These are phyloP conservation scores for Mangifera indica DNA, from an alignment of 345 rosid genomes.

Conservation along the genomic window DNA sequence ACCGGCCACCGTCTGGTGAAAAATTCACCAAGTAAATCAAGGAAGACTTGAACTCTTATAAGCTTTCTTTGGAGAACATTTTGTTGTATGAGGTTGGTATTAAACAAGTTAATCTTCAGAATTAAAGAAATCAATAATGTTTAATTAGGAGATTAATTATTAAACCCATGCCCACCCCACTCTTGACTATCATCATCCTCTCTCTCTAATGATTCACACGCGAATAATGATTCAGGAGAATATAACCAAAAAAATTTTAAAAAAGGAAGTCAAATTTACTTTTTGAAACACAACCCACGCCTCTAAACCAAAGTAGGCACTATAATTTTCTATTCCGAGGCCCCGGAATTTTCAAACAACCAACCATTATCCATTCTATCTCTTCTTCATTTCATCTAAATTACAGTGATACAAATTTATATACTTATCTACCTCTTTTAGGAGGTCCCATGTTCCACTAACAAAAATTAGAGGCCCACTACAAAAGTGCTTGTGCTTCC, in stretches of 20 bases:
- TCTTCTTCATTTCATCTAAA: slow-evolving; percentile 23
- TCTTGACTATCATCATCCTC: background rate
- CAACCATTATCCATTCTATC: slow-evolving; percentile 30
- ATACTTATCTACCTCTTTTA: slow-evolving; percentile 35
- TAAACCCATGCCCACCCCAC: background rate
- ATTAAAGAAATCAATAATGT: background rate
- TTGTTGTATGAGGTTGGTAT: too few species aligned
- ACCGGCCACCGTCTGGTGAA: too few species aligned
- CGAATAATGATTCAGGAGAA: slow-evolving; percentile 31
- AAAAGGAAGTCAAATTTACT: slow-evolving; percentile 30
- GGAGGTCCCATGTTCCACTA: slow-evolving; percentile 70
- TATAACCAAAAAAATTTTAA: too few species aligned
- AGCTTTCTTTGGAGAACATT: background rate
- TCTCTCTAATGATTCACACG: slow-evolving; percentile 15
- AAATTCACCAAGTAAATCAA: background rate
- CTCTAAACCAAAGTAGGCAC: slow-evolving; percentile 25
- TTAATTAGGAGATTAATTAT: too few species aligned
- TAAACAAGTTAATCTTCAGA: background rate
- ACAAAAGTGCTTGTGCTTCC: slow-evolving; percentile 55
- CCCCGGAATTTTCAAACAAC: slow-evolving; percentile 12
- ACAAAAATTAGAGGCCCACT: slow-evolving; percentile 45
- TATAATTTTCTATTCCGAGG: slow-evolving; percentile 17
- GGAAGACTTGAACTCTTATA: background rate
- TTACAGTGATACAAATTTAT: slow-evolving; percentile 21
- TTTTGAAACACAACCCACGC: slow-evolving; percentile 26